A percentile compares a stretch with the other conserved stretches of the same genome.
phyloP scores from a whole-genome alignment of 2,329 filamentous ascomycete genomes.

The Sordariomycetes sp. region DNA sequence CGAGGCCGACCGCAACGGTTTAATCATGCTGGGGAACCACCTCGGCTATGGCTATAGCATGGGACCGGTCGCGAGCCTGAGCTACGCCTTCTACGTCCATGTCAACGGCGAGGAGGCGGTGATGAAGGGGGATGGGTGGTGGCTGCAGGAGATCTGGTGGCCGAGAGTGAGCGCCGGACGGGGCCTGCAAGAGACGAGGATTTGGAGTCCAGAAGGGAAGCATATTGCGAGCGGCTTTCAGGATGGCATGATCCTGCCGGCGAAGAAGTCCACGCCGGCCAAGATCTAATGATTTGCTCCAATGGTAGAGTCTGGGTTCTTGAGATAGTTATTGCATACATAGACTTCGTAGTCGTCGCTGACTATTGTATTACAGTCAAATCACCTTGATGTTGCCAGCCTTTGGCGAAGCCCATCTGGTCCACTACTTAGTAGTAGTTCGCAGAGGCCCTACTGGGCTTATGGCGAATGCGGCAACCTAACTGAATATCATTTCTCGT shows the following conservation, averaged over 20 bases:
- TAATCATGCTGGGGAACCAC: conserved; percentile 41
- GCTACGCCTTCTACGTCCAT: conserved; percentile 43
- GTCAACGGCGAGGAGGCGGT: conserved; percentile 37
- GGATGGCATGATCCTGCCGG: conserved; percentile 34
- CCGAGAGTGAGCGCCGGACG: conserved; percentile 36
- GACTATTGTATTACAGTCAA: no score
- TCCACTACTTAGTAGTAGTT: no score
- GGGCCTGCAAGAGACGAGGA: conserved; percentile 36
- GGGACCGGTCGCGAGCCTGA: conserved; percentile 34
- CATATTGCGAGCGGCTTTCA: conserved; percentile 48
- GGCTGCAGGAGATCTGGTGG: conserved; percentile 43
- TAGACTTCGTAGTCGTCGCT: no score
- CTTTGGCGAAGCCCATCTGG: no score
- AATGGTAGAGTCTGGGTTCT: no score
- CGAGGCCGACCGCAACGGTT: conserved; percentile 42
- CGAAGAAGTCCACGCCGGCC: conserved; percentile 10
- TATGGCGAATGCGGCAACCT: no score
- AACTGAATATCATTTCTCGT: no score
- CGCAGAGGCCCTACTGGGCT: no score
- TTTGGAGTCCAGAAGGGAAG: conserved; percentile 43
- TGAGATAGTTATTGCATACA: no score
- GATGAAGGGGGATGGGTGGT: conserved; percentile 39
- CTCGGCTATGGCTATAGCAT: conserved; percentile 33
- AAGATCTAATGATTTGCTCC: conserved; percentile 5
- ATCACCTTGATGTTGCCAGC: no score